Evolutionary conservation across 306 rosid species (phyloP), one percentile per base, ranked within the genome.

Genomic region (Cucurbita ficifolia): DNA sequence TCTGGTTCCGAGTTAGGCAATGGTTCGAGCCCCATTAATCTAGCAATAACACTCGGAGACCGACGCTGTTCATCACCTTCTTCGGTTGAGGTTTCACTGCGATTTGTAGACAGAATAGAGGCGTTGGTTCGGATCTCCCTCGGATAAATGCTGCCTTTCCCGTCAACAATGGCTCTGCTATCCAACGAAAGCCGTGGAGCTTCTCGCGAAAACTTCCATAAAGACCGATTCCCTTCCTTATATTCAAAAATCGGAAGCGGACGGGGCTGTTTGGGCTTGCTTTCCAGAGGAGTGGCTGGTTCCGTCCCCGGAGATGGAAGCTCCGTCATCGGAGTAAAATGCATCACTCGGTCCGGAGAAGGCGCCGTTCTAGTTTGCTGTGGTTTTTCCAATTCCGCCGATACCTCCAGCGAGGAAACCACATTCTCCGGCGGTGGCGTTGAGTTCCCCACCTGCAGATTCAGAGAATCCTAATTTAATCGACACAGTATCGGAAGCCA

Each of bases 111-210:
- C 10, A 80, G 12, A 55, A 84, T 63, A 6, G 88, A 70, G 1
- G 83, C 68, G 75, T 80, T 86, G 1, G 92, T 85, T 51, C 87
- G 87, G 84, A 85, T 88, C 83, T 88, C 91, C 29, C 85, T 83
- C 0, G 89, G 87, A 29, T 88, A 84, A 3, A 92, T 83, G 35
- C 84, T 75, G 52, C 98, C 98, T 42, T 92, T 88, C 0, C 91
- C 89, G 40, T 92, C 98, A 29, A 86, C 87, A 2, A 88, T 83
- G 18, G 96, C 96, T 79, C 99, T 86, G 83, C 99, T 94, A 74
- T 94, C 99, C 1, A 94, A 78, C 1, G 99, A 94, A 6, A 94
- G 87, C 5, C 99, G 83, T 4, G 99, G 99, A 68, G 97, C 94
- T 18, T 94, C 99, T 84, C 91, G 80, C 0, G 95, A 72, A 74